Conservation (phyloP, 2,329 filamentous ascomycete genomes). For the Aspergillus novofumigatus region DNA sequence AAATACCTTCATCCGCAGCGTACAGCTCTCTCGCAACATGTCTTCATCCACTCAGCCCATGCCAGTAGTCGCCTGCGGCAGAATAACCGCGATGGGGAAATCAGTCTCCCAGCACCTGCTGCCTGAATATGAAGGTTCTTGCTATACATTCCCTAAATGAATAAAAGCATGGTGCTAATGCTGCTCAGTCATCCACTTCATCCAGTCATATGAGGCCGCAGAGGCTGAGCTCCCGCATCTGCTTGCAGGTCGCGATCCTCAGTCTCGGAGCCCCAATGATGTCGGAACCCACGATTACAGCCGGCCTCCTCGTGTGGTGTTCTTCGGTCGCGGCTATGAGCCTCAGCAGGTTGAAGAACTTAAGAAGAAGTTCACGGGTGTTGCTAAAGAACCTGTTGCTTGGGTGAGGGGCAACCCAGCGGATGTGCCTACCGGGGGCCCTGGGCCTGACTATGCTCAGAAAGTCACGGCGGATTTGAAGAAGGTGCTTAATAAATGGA, state of each 20-base stretch:
- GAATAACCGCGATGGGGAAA: conserved; percentile 1
- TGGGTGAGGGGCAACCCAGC: conserved; percentile 13
- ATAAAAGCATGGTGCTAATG: neutral
- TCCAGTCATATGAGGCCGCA: conserved; percentile 12
- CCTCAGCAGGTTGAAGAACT: conserved; percentile 11
- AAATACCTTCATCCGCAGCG: neutral
- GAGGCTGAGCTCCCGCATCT: conserved; percentile 20
- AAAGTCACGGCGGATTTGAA: conserved; percentile 6
- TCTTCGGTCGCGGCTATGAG: conserved; percentile 25
- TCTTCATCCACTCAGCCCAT: conserved; percentile 5
- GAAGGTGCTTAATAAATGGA: conserved; percentile 6
- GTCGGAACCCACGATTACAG: conserved; percentile 25
- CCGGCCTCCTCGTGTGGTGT: conserved; percentile 19
- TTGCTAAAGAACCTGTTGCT: conserved; percentile 7
- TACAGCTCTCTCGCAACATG: conserved; percentile 7
- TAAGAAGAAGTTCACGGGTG: conserved; percentile 1
- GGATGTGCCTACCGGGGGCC: conserved; percentile 4
- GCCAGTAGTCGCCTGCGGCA: conserved; percentile 6
- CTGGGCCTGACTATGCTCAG: conserved; percentile 6
- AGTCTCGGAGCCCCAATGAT: conserved; percentile 14
- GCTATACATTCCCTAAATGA: neutral
- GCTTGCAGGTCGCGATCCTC: conserved; percentile 19
- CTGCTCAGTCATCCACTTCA: conserved; percentile 21
- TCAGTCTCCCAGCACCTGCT: neutral
- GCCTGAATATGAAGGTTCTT: conserved; percentile 6